Base-by-base conservation (phyloP, 257 asterid genomes). In the Fraxinus quadrangulata region DNA sequence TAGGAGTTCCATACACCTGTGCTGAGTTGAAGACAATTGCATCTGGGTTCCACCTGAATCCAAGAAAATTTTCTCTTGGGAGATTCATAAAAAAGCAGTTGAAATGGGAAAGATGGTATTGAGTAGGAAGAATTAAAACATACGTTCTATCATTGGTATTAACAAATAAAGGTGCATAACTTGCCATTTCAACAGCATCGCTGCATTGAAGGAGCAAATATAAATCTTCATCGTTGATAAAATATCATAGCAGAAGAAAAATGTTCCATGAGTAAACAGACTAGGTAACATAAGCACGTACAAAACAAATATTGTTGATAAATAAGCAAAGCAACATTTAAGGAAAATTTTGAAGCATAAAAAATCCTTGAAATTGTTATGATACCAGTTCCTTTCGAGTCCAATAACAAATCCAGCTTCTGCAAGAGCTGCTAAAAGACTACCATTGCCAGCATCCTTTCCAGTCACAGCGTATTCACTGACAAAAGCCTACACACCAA, bases 321-420 rank as follows among this genome's bases (percentile, higher is more conserved):
- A 47, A 5, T 40, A 31, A 10, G 19, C 23, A 33, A 68, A 49
- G 72, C 30, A 40, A 74, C 12, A 40, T 37, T 61, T 5, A 40
- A 72, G 42, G 36, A n/a, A 68, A 42, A 6, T 67, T 28, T 54
- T 10, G 26, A n/a, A 39, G 39, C 72, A 45, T 1, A 31, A 77
- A 33, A 59, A 67, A 63, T 39, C 39, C 47, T 66, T 39, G 45
- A 11, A 24, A 61, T 65, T 59, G 49, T 2, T 72, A 65, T 19
- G 71, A 68, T 90, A 93, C 99, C 99, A 85, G 84, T 96, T 96
- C 75, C 80, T 93, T 86, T 93, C 99, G 14, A 93, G 75, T 71
- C 98, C 99, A 34, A 96, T 89, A 81, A 89, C 91, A 79, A 96
- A 96, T 2, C 91, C 98, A 40, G 97, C 97, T 89, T 96, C 99